Evolutionary conservation across 306 rosid species (phyloP).

Genomic region (Senna tora): DNA sequence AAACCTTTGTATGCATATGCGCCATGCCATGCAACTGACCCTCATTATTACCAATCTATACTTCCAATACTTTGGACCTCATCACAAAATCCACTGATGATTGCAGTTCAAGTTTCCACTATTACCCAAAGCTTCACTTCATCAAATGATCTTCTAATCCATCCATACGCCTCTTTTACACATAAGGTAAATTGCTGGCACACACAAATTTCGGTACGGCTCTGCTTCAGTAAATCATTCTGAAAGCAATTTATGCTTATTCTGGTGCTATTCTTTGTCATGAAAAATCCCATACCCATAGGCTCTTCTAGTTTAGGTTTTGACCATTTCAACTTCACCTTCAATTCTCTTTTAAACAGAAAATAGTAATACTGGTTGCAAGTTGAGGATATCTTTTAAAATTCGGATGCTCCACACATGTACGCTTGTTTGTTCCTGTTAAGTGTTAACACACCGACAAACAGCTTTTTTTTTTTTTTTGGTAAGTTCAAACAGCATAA

Average conservation of each 20-base stretch:
- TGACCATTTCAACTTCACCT: neutral
- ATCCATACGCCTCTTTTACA: neutral
- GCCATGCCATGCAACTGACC: slow-evolving; percentile 39
- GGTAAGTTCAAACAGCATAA: neutral
- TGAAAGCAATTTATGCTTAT: neutral
- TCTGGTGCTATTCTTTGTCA: neutral
- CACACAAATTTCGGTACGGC: neutral
- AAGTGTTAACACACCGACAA: too few species aligned
- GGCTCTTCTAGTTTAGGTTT: neutral
- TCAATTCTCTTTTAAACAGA: neutral
- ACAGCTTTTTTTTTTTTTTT: too few species aligned
- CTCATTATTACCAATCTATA: slow-evolving; percentile 38
- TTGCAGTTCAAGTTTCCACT: neutral
- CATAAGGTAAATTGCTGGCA: neutral
- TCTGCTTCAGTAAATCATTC: neutral
- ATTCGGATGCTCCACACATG: neutral
- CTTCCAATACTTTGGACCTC: slow-evolving; percentile 33
- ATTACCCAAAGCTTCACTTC: neutral
- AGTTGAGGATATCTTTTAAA: neutral
- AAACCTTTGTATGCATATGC: slow-evolving; percentile 20
- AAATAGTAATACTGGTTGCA: neutral
- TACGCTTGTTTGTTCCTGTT: too few species aligned
- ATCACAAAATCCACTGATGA: slow-evolving; percentile 8
- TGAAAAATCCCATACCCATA: neutral
- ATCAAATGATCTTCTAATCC: neutral